phyloP scores from a whole-genome alignment of 441 rosid species.

The Eruca vesicaria region DNA sequence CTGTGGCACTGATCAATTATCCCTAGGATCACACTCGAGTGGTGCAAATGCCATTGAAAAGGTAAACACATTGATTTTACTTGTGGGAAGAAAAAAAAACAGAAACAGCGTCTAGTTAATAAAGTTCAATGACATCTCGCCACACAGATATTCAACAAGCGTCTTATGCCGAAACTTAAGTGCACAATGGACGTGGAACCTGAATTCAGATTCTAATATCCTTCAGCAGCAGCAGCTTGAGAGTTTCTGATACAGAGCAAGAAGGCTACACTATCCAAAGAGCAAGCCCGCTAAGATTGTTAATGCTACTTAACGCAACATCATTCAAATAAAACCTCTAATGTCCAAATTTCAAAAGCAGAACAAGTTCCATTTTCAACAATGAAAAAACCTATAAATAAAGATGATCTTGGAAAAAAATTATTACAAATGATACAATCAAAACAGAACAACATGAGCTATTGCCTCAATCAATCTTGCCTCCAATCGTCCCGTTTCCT shows the following conservation, averaged over 20 bases:
- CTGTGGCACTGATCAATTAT: too few relatives aligned
- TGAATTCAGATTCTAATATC: constrained; percentile 74
- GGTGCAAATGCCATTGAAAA: constrained; percentile 95
- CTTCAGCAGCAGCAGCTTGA: background rate
- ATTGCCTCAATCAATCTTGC: background rate
- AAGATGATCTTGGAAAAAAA: background rate
- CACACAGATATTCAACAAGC: constrained; percentile 48
- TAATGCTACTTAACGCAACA: too few relatives aligned
- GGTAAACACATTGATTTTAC: constrained; percentile 35
- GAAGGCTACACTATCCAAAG: background rate
- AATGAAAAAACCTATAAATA: background rate
- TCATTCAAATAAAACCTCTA: too few relatives aligned
- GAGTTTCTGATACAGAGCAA: background rate
- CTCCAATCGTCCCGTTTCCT: background rate
- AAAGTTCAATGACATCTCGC: too few relatives aligned
- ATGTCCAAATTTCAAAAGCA: background rate
- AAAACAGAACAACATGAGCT: background rate
- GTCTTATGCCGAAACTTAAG: constrained; percentile 75
- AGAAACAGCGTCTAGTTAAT: constrained; percentile 35
- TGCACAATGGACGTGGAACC: constrained; percentile 97
- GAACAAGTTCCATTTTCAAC: background rate
- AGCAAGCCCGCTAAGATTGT: background rate
- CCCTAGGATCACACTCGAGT: constrained; percentile 34
- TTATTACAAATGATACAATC: background rate
- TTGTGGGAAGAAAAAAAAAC: background rate